Base-by-base conservation (phyloP, 768 basidiomycete species). In the Tylopilus intermedius region DNA sequence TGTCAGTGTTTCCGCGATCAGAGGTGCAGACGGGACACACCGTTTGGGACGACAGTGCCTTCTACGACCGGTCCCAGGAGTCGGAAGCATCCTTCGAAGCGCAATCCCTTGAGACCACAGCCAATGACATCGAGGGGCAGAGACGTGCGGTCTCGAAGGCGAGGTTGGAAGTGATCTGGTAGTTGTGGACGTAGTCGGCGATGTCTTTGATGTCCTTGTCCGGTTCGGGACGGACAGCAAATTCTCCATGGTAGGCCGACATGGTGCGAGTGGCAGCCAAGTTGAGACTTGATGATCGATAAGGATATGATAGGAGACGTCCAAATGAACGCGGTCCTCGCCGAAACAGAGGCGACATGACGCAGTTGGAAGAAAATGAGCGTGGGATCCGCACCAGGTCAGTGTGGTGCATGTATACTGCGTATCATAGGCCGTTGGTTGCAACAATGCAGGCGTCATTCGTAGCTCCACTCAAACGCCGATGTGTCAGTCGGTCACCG, bases 121-220 rank as follows among this genome's bases (percentile, higher is more conserved):
- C 93, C 93, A 60, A 95, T 86, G 51, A 93, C 94, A 68, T 95
- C 93, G 53, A 95, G 56, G 95, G 75, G 67, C 93, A 94, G 51
- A 95, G 84, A 49, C 92, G 76, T 2, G 93, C 93, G 0, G 93
- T 95, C 71, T 93, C 88, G 65, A 82, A 88, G 4, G 94, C 93
- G 47, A 94, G 76, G 53, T 86, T 81, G 0, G 90, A 90, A 52
- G 86, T 80, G 69, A 95, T 76, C 54, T 84, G 74, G 72, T 88
- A 91, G 71, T 79, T 78, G 78, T 93, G 91, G 41, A 95, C 86
- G 67, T 94, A 95, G 74, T 92, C 87, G 22, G 93, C 94, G 57
- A 95, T 94, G 65, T 94, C 90, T 71, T 83, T 83, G 51, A 94
- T 74, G 56, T 93, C 90, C 18, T 18, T 18, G 18, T 18, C 18